Evolutionary conservation across 2,329 filamentous ascomycete genomes (phyloP), one percentile per base, ranked within the genome.

Genomic region (Truncatella angustata): DNA sequence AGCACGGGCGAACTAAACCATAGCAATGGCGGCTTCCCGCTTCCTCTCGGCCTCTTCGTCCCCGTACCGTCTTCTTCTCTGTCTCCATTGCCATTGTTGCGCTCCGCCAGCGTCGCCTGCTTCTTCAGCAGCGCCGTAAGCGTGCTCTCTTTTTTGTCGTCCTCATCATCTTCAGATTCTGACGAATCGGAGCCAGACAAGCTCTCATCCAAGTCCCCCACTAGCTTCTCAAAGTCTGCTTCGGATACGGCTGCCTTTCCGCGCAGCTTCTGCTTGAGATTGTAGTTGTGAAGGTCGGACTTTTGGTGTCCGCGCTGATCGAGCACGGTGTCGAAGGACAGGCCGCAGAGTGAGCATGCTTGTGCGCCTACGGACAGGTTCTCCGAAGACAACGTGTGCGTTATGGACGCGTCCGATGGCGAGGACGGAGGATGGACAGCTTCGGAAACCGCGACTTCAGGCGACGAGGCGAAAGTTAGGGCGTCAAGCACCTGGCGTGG

Each of bases 201-300:
- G 63, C 89, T 94, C 75, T 99, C 93, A 60, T 97, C 90, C 30
- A 99, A 76, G 54, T 94, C 84, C 32, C 85, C 90, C 6, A 97
- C 79, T 5, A 97, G 78, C 66, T 87, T 90, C 66, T 94, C 90
- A 60, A 99, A 99, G 30, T 96, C 91, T 6, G 66, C 69, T 65
- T 99, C 94, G 1, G 84, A 82, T 1, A 97, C 87, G 0, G 89
- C 72, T 9, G 79, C 80, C 53, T 79, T 78, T 0, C 90, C 90
- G 43, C 90, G 85, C 52, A 96, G 74, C 74, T 90, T 96, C 66
- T 93, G 89, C 71, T 96, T 97, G 55, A 97, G 73, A 67, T 99
- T 99, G 73, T 97, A 99, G 58, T 87, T 82, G 69, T 99, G 94
- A 45, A 95, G 78, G 64, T 99, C 94, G 9, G 93, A 96, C 62